These are phyloP conservation scores for Pseudoturritis turrita DNA, from an alignment of 345 rosid genomes.

Conservation along the genomic window DNA sequence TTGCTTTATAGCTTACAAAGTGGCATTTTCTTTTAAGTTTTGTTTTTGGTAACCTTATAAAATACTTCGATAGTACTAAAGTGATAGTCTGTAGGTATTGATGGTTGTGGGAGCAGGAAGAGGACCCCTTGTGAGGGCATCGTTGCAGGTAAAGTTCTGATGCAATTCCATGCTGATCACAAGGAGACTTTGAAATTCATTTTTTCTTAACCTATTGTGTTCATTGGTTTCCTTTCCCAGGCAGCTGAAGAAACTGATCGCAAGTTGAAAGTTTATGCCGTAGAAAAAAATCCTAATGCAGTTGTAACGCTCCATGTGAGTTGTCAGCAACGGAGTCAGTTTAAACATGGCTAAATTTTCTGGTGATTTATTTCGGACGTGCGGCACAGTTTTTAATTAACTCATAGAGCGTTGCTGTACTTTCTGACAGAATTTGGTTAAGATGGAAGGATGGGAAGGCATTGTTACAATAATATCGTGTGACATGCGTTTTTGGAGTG, in stretches of 20 bases:
- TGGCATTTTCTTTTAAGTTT: conserved; percentile 4
- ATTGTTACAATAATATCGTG: conserved; percentile 79
- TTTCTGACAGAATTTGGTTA: conserved; percentile 72
- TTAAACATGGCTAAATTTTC: neutral
- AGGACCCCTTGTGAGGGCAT: conserved; percentile 97
- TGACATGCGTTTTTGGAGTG: conserved; percentile 97
- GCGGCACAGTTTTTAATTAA: neutral
- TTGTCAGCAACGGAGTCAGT: conserved; percentile 7
- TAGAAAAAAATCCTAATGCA: conserved; percentile 99
- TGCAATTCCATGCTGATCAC: conserved; percentile 9
- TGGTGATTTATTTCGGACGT: neutral
- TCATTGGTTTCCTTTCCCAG: conserved; percentile 38
- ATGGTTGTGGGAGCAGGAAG: conserved; percentile 99
- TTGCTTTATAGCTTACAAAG: conserved; percentile 1
- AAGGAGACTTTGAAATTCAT: conserved; percentile 15
- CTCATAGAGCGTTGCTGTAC: neutral
- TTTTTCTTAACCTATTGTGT: neutral
- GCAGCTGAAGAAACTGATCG: conserved; percentile 96
- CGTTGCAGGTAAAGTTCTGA: conserved; percentile 64
- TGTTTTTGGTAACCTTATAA: neutral
- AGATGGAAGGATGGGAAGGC: conserved; percentile 89
- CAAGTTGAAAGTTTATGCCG: conserved; percentile 80
- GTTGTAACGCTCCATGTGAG: conserved; percentile 96
- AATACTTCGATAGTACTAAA: neutral
- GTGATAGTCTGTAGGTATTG: conserved; percentile 46